Evolutionary conservation across 306 rosid genomes (phyloP).

Genomic region (Abrus precatorius): DNA sequence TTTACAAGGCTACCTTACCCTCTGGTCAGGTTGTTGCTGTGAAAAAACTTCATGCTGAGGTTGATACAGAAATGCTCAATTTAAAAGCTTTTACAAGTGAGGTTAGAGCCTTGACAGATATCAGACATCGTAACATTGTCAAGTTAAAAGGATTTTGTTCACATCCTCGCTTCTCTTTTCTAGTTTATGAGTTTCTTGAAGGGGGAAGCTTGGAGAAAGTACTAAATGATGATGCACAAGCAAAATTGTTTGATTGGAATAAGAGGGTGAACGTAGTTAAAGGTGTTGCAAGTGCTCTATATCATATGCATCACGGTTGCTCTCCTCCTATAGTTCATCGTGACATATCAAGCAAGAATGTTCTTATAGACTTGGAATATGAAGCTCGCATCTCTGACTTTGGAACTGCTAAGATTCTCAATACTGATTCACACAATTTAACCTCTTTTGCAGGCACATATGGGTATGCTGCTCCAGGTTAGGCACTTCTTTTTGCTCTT

Average conservation of each 20-base stretch:
- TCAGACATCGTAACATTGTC: slow-evolving; percentile 51
- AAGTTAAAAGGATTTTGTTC: slow-evolving; percentile 48
- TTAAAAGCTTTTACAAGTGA: slow-evolving; percentile 40
- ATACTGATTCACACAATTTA: neutral
- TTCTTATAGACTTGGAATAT: slow-evolving; percentile 12
- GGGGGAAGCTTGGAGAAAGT: slow-evolving; percentile 24
- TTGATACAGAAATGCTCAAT: slow-evolving; percentile 20
- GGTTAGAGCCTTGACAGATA: slow-evolving; percentile 43
- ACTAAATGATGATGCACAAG: neutral
- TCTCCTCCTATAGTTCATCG: slow-evolving; percentile 25
- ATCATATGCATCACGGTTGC: slow-evolving; percentile 9
- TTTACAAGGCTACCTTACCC: slow-evolving; percentile 46
- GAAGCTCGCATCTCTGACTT: slow-evolving; percentile 4
- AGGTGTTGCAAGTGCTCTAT: slow-evolving; percentile 13
- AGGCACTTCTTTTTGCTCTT: neutral
- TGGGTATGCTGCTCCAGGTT: slow-evolving; percentile 25
- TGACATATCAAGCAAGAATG: slow-evolving; percentile 30
- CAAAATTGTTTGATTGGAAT: slow-evolving; percentile 9
- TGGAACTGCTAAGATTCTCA: neutral
- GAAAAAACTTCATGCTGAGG: slow-evolving; percentile 42
- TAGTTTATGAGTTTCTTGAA: slow-evolving; percentile 48
- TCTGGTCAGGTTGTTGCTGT: slow-evolving; percentile 48
- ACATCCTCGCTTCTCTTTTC: slow-evolving; percentile 38
- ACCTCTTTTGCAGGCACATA: neutral
- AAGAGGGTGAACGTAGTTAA: slow-evolving; percentile 19